These are phyloP conservation scores for Yarrowia hollandica DNA, from an alignment of 805 yeast genomes.

Conservation along the genomic window DNA sequence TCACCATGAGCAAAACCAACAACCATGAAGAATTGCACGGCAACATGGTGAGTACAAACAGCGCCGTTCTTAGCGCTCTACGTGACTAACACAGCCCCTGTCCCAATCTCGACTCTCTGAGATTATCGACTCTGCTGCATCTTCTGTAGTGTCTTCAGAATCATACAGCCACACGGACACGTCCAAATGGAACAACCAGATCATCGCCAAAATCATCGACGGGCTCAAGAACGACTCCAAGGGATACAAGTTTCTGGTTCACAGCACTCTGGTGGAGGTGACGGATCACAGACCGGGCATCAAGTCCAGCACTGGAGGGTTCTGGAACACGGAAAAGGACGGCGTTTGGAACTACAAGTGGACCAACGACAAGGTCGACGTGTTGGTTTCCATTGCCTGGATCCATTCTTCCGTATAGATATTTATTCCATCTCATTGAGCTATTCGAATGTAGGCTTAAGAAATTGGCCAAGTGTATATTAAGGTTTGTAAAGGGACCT, in stretches of 20 bases:
- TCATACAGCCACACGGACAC: conserved; percentile 31
- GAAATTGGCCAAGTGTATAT: no score
- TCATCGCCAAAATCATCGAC: conserved; percentile 30
- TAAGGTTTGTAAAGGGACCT: no score
- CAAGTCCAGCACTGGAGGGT: conserved; percentile 33
- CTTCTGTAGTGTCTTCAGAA: background rate
- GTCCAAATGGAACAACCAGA: conserved; percentile 31
- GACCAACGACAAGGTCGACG: conserved; percentile 33
- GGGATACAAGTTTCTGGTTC: conserved; percentile 34
- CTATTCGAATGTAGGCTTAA: no score
- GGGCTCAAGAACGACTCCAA: conserved; percentile 31
- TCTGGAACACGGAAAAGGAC: conserved; percentile 36
- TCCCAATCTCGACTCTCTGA: background rate
- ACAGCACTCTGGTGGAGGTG: conserved; percentile 33
- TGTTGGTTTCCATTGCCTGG: conserved; percentile 36
- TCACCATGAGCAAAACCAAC: conserved; percentile 23
- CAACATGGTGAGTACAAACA: conserved; percentile 10
- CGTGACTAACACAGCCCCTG: conserved; percentile 17
- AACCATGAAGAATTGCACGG: conserved; percentile 20
- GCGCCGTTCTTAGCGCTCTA: background rate
- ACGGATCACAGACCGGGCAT: conserved; percentile 35
- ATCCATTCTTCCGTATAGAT: conserved; percentile 30
- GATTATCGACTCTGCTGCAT: background rate
- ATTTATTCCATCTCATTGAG: background rate
- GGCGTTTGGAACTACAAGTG: conserved; percentile 36